Evolutionary conservation across 2,329 filamentous ascomycete species (phyloP), one percentile per base, ranked within the genome.

Genomic region (Penicillium sp.): DNA sequence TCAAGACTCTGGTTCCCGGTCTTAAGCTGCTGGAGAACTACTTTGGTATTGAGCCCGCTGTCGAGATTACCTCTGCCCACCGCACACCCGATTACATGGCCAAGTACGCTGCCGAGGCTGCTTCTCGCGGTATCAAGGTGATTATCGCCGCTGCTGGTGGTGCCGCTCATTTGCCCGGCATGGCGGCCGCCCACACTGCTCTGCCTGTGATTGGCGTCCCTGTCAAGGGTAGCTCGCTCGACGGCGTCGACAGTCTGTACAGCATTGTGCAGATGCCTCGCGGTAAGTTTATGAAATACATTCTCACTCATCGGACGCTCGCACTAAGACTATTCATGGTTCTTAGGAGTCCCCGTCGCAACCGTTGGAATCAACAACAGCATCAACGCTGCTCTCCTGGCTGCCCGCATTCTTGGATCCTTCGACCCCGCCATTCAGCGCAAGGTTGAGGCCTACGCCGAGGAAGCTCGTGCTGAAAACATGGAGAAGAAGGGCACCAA

Each of bases 301-400:
- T 41, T 5, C 1, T 54, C 12, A 22, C 2, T 1, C 12, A 28
- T 11, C 3, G 14, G 12, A 28, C 10, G 14, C 4, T 37, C 25
- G 10, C 11, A 35, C 17, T 14, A 6, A 37, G 56, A 55, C 54
- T 69, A 70, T 62, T 20, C 76, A 53, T 17, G 20, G 31, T 31
- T 7, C 73, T 76, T 84, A 68, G 90, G 90, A 12, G 84, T 88
- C 52, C 90, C 90, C 10, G 87, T 88, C 14, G 89, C 90, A 5
- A 92, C 89, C 0, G 89, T 93, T 3, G 90, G 86, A 11, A 91
- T 92, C 74, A 91, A 91, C 75, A 92, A 92, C 77, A 89, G 88
- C 25, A 89, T 89, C 57, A 93, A 92, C 68, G 90, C 90, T 0
- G 90, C 86, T 0, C 79, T 92, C 17, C 77, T 91, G n/a, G 89